Percentiles rank a stretch among this genome's conserved stretches.
Evolutionary conservation across 257 asterid species (phyloP).

Genomic region (Nicotiana sylvestris): DNA sequence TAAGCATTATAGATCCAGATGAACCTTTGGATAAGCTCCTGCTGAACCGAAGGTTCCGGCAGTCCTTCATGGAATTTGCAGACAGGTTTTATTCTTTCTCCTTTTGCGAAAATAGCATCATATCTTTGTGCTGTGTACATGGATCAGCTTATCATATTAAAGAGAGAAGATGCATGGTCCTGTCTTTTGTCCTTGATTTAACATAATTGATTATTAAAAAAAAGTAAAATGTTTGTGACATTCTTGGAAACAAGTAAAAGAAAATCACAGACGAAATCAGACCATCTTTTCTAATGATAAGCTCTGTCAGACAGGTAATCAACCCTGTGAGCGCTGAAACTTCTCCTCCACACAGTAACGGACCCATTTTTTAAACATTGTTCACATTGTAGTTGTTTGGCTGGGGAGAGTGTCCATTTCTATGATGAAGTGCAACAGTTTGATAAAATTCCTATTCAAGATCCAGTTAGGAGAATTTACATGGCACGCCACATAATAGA

Average conservation of each 20-base stretch:
- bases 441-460: conserved; percentile 53
- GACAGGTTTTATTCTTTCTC: conserved; percentile 43
- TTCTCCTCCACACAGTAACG: background rate
- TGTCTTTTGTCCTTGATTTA: background rate
- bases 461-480: conserved; percentile 73
- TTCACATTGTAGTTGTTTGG: conserved; percentile 55
- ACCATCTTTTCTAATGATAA: background rate
- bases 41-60: conserved; percentile 54
- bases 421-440: conserved; percentile 79
- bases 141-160: background rate
- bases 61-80: conserved; percentile 74
- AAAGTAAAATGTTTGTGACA: background rate
- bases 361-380: background rate
- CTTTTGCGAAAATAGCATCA: background rate
- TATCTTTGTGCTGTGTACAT: background rate
- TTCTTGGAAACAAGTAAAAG: background rate
- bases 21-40: conserved; percentile 81
- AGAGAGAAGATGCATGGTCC: background rate
- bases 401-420: conserved; percentile 85
- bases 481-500: conserved; percentile 86
- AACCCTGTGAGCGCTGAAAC: background rate
- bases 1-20: conserved; percentile 38
- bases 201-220: background rate
- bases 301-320: background rate
- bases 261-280: background rate